These are phyloP conservation scores for Eleusine indica DNA, from an alignment of 176 grass and related monocot genomes.

Conservation along the genomic window DNA sequence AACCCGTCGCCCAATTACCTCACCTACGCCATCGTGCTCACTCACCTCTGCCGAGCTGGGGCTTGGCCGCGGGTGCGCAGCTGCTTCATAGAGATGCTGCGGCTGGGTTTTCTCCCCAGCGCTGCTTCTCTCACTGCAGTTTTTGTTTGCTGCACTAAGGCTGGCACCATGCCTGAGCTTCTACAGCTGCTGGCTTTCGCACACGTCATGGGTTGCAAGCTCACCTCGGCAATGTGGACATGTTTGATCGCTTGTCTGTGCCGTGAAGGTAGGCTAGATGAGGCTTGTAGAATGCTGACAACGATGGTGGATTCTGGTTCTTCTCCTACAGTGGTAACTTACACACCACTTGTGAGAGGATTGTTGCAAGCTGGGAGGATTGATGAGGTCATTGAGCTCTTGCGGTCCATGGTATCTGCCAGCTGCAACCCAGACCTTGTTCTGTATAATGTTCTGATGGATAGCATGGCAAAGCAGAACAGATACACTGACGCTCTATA, in stretches of 20 bases:
- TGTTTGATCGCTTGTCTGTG: constrained; percentile 74
- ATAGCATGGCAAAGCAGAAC: constrained; percentile 65
- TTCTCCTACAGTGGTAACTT: constrained; percentile 69
- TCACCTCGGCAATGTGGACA: constrained; percentile 63
- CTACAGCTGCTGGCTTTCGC: constrained; percentile 63
- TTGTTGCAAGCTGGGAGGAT: constrained; percentile 64
- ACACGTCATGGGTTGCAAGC: constrained; percentile 52
- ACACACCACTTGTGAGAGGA: constrained; percentile 68
- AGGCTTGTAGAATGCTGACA: constrained; percentile 53
- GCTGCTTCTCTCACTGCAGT: constrained; percentile 39
- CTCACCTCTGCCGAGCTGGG: constrained; percentile 62
- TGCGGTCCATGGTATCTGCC: constrained; percentile 57
- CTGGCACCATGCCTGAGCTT: constrained; percentile 54
- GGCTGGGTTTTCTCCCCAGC: constrained; percentile 56
- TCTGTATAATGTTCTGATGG: constrained; percentile 85
- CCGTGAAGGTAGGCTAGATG: constrained; percentile 46
- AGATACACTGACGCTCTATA: constrained; percentile 62
- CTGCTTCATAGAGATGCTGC: constrained; percentile 59
- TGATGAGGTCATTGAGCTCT: constrained; percentile 44
- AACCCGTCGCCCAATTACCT: constrained; percentile 70
- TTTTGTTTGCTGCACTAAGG: constrained; percentile 73
- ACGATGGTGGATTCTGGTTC: constrained; percentile 66
- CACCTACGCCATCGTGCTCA: constrained; percentile 69
- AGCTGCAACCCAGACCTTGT: constrained; percentile 75
- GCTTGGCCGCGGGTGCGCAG: constrained; percentile 48